phyloP scores from a whole-genome alignment of 768 basidiomycete species.

The Calocybe cyanea region DNA sequence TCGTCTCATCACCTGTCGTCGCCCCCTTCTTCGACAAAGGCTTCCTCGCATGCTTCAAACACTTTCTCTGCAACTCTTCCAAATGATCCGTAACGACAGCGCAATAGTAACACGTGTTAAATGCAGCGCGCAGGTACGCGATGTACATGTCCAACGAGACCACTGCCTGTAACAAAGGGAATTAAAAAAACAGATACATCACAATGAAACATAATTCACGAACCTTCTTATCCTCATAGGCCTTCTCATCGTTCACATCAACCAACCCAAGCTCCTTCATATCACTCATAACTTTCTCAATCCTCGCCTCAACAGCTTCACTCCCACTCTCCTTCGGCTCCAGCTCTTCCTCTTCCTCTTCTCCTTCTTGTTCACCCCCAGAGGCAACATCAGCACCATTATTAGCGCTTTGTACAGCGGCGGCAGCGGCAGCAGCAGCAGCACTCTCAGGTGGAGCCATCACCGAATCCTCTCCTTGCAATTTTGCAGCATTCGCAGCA shows the following conservation, averaged over 20 bases:
- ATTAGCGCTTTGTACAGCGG: no score
- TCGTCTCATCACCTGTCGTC: constrained; percentile 53
- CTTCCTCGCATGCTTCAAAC: constrained; percentile 87
- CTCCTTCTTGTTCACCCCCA: no score
- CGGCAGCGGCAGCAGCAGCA: no score
- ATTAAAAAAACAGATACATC: no score
- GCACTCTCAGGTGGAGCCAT: constrained; percentile 27
- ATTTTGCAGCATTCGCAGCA: no score
- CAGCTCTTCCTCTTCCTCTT: constrained; percentile 42
- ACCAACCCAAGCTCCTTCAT: constrained; percentile 61
- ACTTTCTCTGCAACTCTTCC: constrained; percentile 94
- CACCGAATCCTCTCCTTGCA: constrained; percentile 15
- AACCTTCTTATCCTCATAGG: constrained; percentile 71
- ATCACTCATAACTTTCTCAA: constrained; percentile 73
- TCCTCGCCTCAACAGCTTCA: constrained; percentile 76
- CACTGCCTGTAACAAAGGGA: constrained; percentile 57
- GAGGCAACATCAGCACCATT: no score
- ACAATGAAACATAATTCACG: constrained; percentile 12
- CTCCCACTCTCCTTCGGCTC: constrained; percentile 66
- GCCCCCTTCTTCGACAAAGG: constrained; percentile 65
- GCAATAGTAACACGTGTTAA: constrained; percentile 98
- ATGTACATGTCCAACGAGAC: constrained; percentile 90
- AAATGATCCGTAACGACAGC: constrained; percentile 86
- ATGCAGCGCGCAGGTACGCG: constrained; percentile 88
- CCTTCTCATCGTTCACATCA: constrained; percentile 60